Base-by-base conservation (phyloP, 192 early-diverging fungal genomes). In the Backusella liffmaniae region DNA sequence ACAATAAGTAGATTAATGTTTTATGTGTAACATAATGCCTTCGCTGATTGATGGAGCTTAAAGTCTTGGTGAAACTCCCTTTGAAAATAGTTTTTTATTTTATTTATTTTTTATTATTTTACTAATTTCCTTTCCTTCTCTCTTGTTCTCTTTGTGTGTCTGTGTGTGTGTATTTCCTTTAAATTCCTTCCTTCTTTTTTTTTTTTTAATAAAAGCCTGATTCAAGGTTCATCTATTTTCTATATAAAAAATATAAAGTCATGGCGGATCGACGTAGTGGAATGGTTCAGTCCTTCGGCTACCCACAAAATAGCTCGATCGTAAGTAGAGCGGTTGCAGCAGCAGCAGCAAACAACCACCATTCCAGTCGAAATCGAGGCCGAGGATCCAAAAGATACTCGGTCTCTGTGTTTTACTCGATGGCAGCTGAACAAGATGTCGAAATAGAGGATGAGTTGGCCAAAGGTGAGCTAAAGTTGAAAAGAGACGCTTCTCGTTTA, bases 401-500 rank as follows among this genome's bases (percentile, higher is more conserved):
- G 1, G 89, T 91, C 12, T 88, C 83, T 21, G 90, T 90, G 36
- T 84, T 94, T 21, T 94, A 92, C 76, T 94, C 92, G 12, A 94
- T 94, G 83, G 92, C 92, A 12, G 94, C 96, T 8, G 96, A 97
- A 79, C 94, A 95, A 79, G 96, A 97, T 82, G 91, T 92, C 21
- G 96, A 96, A 82, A 94, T 97, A 30, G 93, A 95, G 70, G 96
- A 97, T 86, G 96, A 96, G 74, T 90, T 97, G 42, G 94, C 96
- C 32, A 88, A 89, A 86, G 92, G 95, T 94, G 89, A 18, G 66
- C 8, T 0, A 39, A 10, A 18, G 66, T 10, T 3, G 10, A 10
- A 39, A 2, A 39, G 0, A 39, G 9, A 39, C 2, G 37, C 8
- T 12, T 41, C 29, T 44, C 30, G 29, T n/a, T 71, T 23, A 23